Evolutionary conservation across 1,139 yeast genomes (phyloP).

Genomic region (Geotrichum restrictum): DNA sequence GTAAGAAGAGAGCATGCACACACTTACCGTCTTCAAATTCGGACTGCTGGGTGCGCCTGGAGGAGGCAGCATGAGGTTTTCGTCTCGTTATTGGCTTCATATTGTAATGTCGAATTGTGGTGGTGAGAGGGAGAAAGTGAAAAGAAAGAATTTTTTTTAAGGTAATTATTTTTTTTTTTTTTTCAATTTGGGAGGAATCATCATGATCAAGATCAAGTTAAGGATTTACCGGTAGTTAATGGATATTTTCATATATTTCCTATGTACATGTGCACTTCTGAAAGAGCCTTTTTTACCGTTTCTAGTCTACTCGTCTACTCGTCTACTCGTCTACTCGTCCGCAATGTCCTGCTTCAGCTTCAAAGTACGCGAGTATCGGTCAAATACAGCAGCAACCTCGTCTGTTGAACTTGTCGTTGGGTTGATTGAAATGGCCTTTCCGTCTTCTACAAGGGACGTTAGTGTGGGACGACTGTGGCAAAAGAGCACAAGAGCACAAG

Average conservation of each 20-base stretch:
- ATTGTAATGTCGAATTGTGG: background rate
- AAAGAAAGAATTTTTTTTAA: too few species aligned
- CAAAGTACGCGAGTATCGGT: constrained; percentile 55
- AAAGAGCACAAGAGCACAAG: background rate
- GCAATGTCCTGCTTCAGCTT: constrained; percentile 46
- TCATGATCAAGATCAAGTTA: background rate
- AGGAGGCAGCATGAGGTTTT: background rate
- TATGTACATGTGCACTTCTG: too few species aligned
- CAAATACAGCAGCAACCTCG: constrained; percentile 43
- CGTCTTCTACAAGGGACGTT: constrained; percentile 51
- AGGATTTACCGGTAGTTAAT: too few species aligned
- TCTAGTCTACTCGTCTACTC: too few species aligned
- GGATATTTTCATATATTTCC: too few species aligned
- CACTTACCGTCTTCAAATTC: constrained; percentile 9
- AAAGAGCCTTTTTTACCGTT: too few species aligned
- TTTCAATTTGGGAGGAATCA: constrained; percentile 1
- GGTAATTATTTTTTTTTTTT: too few species aligned
- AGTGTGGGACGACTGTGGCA: background rate
- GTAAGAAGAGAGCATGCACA: background rate
- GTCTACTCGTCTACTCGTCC: constrained; percentile 14
- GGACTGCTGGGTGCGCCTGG: background rate
- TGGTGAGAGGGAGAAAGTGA: background rate
- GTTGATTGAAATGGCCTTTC: constrained; percentile 62
- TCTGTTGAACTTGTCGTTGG: constrained; percentile 46
- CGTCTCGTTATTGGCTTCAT: background rate